These are phyloP conservation scores for Mycena vulgaris DNA, from an alignment of 768 basidiomycete genomes.

Conservation along the genomic window DNA sequence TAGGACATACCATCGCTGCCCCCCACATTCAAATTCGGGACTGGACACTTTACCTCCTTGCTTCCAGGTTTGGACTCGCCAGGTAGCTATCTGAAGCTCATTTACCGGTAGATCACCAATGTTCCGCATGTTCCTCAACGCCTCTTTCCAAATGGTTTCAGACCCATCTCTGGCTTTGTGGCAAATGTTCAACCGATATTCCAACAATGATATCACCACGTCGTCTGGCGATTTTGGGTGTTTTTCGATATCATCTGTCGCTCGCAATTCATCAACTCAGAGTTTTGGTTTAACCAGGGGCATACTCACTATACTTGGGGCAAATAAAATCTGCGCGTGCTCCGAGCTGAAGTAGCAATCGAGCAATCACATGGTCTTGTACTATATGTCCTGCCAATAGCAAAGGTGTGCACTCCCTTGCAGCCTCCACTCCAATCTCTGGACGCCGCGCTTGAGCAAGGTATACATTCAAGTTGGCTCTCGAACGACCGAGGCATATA, in stretches of 20 bases:
- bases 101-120: neutral
- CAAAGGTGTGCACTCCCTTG: neutral
- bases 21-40: slow-evolving; percentile 93
- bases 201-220: neutral
- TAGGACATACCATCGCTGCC: slow-evolving; percentile 88
- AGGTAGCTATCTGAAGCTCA: neutral
- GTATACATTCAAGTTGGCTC: neutral
- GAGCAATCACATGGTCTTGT: neutral
- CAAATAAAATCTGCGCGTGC: too few relatives aligned
- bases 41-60: neutral
- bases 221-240: neutral
- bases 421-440: neutral
- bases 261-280: neutral
- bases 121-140: neutral
- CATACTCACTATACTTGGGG: neutral
- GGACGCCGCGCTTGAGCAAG: neutral
- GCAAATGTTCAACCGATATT: too few relatives aligned
- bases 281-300: neutral
- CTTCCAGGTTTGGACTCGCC: neutral
- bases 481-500: neutral
- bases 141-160: neutral
- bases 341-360: too few relatives aligned
- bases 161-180: neutral
- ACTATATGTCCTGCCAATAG: neutral
- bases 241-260: neutral